Conservation (phyloP, 192 early-diverging fungal species). For the Coemansia sp. region DNA sequence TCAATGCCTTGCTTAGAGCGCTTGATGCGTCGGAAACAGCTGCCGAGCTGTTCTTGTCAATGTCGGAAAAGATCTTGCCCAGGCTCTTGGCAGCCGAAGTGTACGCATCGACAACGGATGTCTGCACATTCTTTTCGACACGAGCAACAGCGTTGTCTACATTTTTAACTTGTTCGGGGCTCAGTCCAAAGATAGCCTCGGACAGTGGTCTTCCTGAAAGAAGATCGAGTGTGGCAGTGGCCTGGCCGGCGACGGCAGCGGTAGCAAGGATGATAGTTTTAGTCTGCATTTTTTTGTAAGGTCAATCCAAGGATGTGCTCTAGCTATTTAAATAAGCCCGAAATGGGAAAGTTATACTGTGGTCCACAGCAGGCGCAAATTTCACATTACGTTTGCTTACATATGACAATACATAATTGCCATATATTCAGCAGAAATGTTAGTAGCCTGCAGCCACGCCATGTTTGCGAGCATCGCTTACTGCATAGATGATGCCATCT, state of each 20-base stretch:
- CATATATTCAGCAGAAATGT: background rate
- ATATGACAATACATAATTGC: too few relatives aligned
- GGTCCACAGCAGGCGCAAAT: too few relatives aligned
- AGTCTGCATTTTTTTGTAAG: constrained; percentile 22
- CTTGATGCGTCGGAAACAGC: constrained; percentile 33
- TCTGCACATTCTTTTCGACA: constrained; percentile 24
- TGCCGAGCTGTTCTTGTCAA: constrained; percentile 43
- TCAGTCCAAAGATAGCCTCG: constrained; percentile 50
- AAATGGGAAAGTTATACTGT: too few relatives aligned
- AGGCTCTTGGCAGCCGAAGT: constrained; percentile 19
- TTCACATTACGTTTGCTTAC: too few relatives aligned
- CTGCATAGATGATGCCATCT: constrained; percentile 55
- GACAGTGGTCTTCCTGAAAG: constrained; percentile 45
- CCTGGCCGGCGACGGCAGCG: constrained; percentile 25
- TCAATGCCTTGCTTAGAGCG: constrained; percentile 42
- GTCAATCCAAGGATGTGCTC: background rate
- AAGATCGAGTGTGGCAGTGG: constrained; percentile 44
- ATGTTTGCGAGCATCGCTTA: constrained; percentile 64
- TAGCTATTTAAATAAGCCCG: background rate
- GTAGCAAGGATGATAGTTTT: constrained; percentile 25
- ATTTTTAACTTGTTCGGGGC: constrained; percentile 46
- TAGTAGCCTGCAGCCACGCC: constrained; percentile 61
- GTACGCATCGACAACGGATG: constrained; percentile 17
- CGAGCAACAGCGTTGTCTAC: constrained; percentile 37
- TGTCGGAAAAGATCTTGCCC: constrained; percentile 26